phyloP scores from a whole-genome alignment of 1,139 yeast species.

The Geotrichum fermentans region DNA sequence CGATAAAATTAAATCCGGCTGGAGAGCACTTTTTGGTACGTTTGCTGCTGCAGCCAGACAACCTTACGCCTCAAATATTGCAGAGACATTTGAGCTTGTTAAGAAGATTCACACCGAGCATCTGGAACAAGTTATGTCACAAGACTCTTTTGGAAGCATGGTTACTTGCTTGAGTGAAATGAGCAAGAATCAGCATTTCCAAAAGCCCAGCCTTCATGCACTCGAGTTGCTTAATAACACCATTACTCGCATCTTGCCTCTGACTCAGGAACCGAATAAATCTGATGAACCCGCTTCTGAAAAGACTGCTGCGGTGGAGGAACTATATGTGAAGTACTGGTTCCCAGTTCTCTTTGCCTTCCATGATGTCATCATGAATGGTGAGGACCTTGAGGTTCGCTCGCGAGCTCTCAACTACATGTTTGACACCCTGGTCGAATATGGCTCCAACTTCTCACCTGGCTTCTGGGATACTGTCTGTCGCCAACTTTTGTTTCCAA shows the following conservation, averaged over 20 bases:
- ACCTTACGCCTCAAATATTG: conserved; percentile 47
- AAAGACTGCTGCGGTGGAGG: conserved; percentile 29
- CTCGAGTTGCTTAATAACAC: conserved; percentile 68
- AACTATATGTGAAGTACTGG: conserved; percentile 51
- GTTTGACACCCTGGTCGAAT: conserved; percentile 74
- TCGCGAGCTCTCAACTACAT: conserved; percentile 78
- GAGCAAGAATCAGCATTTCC: conserved; percentile 80
- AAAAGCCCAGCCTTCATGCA: conserved; percentile 73
- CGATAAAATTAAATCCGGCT: conserved; percentile 77
- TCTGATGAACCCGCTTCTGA: conserved; percentile 4
- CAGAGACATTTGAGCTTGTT: conserved; percentile 59
- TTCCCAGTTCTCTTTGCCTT: conserved; percentile 79
- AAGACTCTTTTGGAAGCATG: conserved; percentile 69
- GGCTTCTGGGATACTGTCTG: conserved; percentile 83
- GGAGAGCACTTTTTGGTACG: conserved; percentile 85
- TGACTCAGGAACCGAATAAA: conserved; percentile 16
- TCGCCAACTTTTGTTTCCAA: conserved; percentile 77
- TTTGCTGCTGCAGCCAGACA: conserved; percentile 62
- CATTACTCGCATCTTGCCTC: conserved; percentile 15
- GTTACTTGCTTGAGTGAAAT: conserved; percentile 74
- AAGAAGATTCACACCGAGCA: conserved; percentile 60
- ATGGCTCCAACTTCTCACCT: conserved; percentile 69
- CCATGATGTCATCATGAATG: conserved; percentile 86
- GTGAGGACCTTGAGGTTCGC: conserved; percentile 90
- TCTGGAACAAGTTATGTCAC: conserved; percentile 58